Evolutionary conservation across 805 yeast species (phyloP), one percentile per base, ranked within the genome.

Genomic region (Cyberlindnera meyerae): DNA sequence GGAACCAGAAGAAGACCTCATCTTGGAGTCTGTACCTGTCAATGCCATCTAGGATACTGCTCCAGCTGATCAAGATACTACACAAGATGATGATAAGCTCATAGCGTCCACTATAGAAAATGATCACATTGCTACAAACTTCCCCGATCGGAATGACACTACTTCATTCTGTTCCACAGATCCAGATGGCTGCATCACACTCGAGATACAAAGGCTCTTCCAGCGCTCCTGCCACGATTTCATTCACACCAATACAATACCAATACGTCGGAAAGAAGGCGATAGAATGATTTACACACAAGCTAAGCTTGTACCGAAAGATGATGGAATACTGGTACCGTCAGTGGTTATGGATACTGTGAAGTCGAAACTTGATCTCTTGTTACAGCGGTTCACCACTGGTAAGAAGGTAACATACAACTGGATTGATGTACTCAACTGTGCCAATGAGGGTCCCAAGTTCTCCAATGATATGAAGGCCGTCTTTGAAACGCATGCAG

Each of bases 401-500:
- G 22, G 22, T 20, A 20, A 20, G 9, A 8, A 8, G 22, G 22
- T 90, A 88, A 58, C 57, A 58, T 22, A 64, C 68, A 36, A 66
- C 18, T 38, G 42, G 42, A 30, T 16, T 5, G 37, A 38, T 18
- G 27, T 39, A 1, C 14, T 39, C 20, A 20, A 11, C 13, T 29
- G 14, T 9, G 31, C 35, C 11, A 31, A 29, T 8, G 28, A 11
- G 7, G 13, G 22, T 11, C 12, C 11, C 4, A 12, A 17, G n/a
- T 34, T 39, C 14, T 4, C 16, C 6, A 5, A 31, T 7, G 27
- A 11, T 24, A 39, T 39, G 42, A 27, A 31, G 11, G 3, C 11
- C 4, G 31, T 34, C 6, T 39, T 39, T 25, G 33, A 89, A 43
- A 96, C 88, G 57, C 77, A 80, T 55, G 66, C 74, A 24, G 79